Base-by-base conservation (phyloP, 176 grass and related monocot species). In the Aegilops umbellulata region DNA sequence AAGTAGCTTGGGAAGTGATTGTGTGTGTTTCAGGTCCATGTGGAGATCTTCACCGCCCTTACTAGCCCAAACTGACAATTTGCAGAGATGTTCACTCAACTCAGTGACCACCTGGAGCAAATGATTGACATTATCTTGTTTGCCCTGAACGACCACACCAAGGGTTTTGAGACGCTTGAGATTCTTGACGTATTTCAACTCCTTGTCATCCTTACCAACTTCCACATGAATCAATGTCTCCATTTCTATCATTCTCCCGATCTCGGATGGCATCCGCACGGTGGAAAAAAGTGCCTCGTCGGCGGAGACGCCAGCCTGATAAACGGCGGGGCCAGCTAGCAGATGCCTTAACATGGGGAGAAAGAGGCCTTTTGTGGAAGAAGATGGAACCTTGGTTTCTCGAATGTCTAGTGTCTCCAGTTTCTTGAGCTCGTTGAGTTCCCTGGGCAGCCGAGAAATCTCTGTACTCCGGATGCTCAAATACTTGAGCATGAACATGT, bases 321-420 rank as follows among this genome's bases (percentile, higher is more conserved):
- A n/a, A 14, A 2, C 32, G 3, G 62, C 19, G 17, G 53, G 60
- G n/a, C 80, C 89, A 15, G 84, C 72, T 29, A 87, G 79, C n/a
- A 87, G 36, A 8, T 84, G 74, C 32, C 72, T 87, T 3, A 91
- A 22, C 66, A 10, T 65, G 0, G 80, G 77, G 1, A 91, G 80
- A 22, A 24, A 6, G 1, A 83, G 7, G 27, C 25, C 11, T 51
- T 49, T 12, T 24, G 27, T 72, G 27, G 32, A 30, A 10, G 24
- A 42, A 7, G 25, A 3, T 0, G 6, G 20, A 9, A 90, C 8
- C 11, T 23, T 57, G 2, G 88, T 90, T 41, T 78, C 20, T 13
- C 84, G 55, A 34, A 90, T 82, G 23, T 83, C 71, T 0, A 87
- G 13, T 8, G 47, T 90, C 34, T 87, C 70, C 46, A 83, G 3